Evolutionary conservation across 192 early-diverging fungal genomes (phyloP).

Genomic region (Geranomyces michiganensis): DNA sequence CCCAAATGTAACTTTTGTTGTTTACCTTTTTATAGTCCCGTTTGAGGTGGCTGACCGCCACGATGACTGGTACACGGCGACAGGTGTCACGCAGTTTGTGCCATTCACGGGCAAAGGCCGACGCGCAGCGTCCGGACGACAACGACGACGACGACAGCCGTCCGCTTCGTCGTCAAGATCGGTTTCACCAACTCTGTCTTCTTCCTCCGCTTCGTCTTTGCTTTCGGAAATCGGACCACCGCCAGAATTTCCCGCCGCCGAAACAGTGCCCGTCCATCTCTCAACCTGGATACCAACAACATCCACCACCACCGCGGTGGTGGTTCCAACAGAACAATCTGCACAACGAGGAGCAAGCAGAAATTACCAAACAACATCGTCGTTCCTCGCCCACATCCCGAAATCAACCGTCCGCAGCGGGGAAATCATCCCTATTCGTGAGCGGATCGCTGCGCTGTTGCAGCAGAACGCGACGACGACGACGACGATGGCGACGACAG

Average conservation of each 20-base stretch:
- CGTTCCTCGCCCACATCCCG: constrained; percentile 28
- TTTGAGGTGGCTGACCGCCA: constrained; percentile 20
- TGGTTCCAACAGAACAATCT: neutral
- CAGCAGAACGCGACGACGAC: neutral
- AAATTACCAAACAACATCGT: constrained; percentile 5
- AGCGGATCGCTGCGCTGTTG: constrained; percentile 21
- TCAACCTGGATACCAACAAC: neutral
- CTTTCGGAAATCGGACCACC: neutral
- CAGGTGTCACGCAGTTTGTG: neutral
- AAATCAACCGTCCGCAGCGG: constrained; percentile 29
- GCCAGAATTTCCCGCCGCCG: neutral
- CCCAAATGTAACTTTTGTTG: neutral
- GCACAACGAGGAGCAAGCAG: neutral
- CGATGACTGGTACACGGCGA: constrained; percentile 4
- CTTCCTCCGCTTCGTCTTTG: neutral
- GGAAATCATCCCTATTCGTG: constrained; percentile 24
- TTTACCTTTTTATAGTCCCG: constrained; percentile 7
- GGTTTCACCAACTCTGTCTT: neutral
- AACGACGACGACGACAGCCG: neutral
- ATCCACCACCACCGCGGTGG: neutral
- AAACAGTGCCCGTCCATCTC: neutral
- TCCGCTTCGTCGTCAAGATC: neutral
- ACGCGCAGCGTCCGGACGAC: neutral
- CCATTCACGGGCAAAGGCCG: constrained; percentile 14
- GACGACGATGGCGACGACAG: neutral